Base-by-base conservation (phyloP, 2,329 filamentous ascomycete species). In the Plenodomus lindquistii region DNA sequence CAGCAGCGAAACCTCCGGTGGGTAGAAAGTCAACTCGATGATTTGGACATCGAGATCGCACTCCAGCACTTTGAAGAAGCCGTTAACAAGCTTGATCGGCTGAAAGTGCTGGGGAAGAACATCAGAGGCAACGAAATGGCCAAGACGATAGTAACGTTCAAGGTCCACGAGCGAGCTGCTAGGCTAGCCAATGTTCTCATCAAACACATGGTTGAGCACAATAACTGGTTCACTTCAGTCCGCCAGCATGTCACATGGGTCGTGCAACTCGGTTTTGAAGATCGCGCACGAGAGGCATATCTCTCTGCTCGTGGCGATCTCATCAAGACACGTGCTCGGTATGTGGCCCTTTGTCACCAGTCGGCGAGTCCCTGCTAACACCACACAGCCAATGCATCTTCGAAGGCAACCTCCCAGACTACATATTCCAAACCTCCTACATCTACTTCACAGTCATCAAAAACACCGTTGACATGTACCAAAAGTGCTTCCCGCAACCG, bases 1-100 rank as follows among this genome's bases (percentile, higher is more conserved):
- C 96, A 96, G 65, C 92, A 97, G 71, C 91, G 97, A 69, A 97
- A 94, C 68, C 81, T 99, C 39, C 88, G 93, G 44, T 97, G 91
- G 91, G 91, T 99, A 0, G 94, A 99, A 70, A 85, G 86, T 43
- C 91, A 97, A 73, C 89, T 99, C 71, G 94, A 99, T 67, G 91
- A 96, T 66, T 83, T 99, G 5, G 94, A 99, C 66, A 97, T 97
- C 62, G 88, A 96, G 62, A 92, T 99, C 63, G 93, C 94, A 0
- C 80, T 97, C 42, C 93, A 97, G 69, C 83, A 84, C 36, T 94
- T 96, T 57, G 91, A 97, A 62, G 83, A 86, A 17, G 89, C 94
- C 0, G 94, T 97, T 0, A 80, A 81, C 4, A 84, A 87, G 22
- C 88, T 97, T 1, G 94, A 97, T 72, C 91, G 89, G 65, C 80